A percentile compares a stretch with the other conserved stretches of the same genome.
Evolutionary conservation across 1,139 yeast species (phyloP).

Genomic region (Yamadazyma mexicana): DNA sequence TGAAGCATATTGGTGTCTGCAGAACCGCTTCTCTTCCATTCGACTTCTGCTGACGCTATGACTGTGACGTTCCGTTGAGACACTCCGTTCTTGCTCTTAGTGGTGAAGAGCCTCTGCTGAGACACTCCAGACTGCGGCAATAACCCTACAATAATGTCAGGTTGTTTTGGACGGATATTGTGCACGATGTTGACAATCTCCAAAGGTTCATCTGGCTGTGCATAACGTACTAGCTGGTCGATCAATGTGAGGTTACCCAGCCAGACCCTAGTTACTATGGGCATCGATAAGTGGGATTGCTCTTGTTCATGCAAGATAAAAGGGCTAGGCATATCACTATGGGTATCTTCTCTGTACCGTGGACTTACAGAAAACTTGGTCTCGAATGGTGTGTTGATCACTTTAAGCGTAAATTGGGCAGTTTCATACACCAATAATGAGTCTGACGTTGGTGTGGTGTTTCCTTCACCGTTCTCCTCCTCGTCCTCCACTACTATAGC

Average conservation of each 20-base stretch:
- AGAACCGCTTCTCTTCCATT: conserved; percentile 34
- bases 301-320: conserved; percentile 27
- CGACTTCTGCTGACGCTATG: conserved; percentile 23
- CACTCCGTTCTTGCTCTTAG: conserved; percentile 40
- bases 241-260: conserved; percentile 26
- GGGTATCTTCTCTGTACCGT: conserved; percentile 21
- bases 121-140: conserved; percentile 8
- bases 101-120: conserved; percentile 26
- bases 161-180: conserved; percentile 26
- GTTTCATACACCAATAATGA: conserved; percentile 29
- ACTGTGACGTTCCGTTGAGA: conserved; percentile 42
- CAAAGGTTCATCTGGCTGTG: conserved; percentile 9
- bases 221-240: conserved; percentile 7
- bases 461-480: conserved; percentile 14
- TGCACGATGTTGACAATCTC: conserved; percentile 25
- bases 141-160: conserved; percentile 30
- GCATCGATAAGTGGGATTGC: conserved; percentile 27
- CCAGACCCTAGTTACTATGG: conserved; percentile 52
- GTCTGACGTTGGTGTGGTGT: conserved; percentile 4
- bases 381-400: conserved; percentile 38
- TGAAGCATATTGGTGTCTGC: conserved; percentile 23
- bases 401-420: conserved; percentile 26
- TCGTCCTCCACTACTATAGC: conserved; percentile 23
- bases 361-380: conserved; percentile 39
- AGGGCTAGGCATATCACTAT: conserved; percentile 39